Evolutionary conservation across 768 basidiomycete species (phyloP), one percentile per base, ranked within the genome.

Genomic region (Rhodotorula paludigena): DNA sequence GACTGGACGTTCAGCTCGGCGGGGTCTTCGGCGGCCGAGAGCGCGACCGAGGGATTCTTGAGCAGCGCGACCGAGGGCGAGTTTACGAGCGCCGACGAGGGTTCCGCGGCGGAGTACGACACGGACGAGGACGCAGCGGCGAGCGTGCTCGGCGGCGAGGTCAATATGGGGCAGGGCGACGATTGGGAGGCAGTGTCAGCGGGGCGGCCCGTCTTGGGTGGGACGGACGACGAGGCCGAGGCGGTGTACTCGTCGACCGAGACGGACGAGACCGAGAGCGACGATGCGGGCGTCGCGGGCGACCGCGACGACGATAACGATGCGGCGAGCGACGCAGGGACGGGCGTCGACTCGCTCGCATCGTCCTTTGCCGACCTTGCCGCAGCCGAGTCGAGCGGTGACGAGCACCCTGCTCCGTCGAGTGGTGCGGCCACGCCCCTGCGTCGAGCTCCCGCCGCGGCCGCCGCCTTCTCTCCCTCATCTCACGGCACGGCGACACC

Each of bases 1-100:
- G 69, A 71, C 35, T 60, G 56, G 61, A 57, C 57, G 32, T 39
- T 44, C 21, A n/a, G n/a, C n/a, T n/a, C n/a, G n/a, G n/a, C n/a
- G n/a, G n/a, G n/a, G n/a, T n/a, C n/a, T n/a, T n/a, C n/a, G n/a
- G n/a, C n/a, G n/a, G n/a, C n/a, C n/a, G 60, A 25, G n/a, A 5
- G n/a, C 45, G 23, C 56, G 3, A 57, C 25, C 23, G 42, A 53
- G 42, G 12, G 12, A 30, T 32, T 5, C 23, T 42, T 21, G 42
- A 16, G 20, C 23, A 56, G 60, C 38, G 56, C 57, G 20, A 60
- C 36, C 33, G 66, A 63, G 45, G 60, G 41, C 8, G 67, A 55
- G 30, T 11, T 53, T 4, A 54, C 60, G 10, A 42, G 52, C 42
- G 18, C 49, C 15, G 66, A 59, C n/a, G 44, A 28, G 23, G 23